These are phyloP conservation scores for Mycena vulgaris DNA, from an alignment of 768 basidiomycete genomes.

Conservation along the genomic window DNA sequence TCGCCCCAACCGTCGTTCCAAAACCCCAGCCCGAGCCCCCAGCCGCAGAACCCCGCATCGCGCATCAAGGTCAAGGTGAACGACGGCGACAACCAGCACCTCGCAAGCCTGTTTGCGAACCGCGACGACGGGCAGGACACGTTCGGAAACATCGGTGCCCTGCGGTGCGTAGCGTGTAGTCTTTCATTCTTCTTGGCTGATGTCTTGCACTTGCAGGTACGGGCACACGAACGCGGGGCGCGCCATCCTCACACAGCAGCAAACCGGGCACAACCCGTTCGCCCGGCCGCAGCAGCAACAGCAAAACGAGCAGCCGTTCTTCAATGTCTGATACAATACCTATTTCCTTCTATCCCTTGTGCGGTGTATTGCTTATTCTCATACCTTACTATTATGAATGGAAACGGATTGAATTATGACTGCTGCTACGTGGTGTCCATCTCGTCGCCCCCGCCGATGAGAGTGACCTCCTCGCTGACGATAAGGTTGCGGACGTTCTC, in stretches of 20 bases:
- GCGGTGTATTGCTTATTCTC: conserved; percentile 32
- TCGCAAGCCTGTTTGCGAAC: conserved; percentile 89
- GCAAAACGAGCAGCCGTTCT: conserved; percentile 83
- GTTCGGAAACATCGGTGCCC: conserved; percentile 89
- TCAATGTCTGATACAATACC: conserved; percentile 67
- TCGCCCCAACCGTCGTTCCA: conserved; percentile 61
- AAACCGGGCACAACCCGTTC: conserved; percentile 72
- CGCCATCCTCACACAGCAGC: conserved; percentile 57
- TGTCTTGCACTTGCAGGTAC: conserved; percentile 60
- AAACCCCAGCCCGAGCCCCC: conserved; percentile 52
- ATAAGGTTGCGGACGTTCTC: conserved; percentile 83
- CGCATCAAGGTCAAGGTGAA: conserved; percentile 59
- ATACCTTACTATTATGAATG: conserved; percentile 19
- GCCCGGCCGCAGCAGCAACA: conserved; percentile 72
- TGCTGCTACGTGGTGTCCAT: conserved; percentile 84
- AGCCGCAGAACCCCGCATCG: conserved; percentile 50
- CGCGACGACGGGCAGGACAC: conserved; percentile 95
- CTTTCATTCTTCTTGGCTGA: conserved; percentile 4
- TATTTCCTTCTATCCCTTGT: neutral
- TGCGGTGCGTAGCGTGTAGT: conserved; percentile 66
- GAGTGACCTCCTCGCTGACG: conserved; percentile 77
- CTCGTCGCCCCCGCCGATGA: conserved; percentile 57
- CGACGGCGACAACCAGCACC: conserved; percentile 79
- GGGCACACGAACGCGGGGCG: conserved; percentile 72
- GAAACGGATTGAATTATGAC: conserved; percentile 29